These are phyloP conservation scores for Coniochaeta hoffmannii DNA, from an alignment of 2,329 filamentous ascomycete genomes.

Conservation along the genomic window DNA sequence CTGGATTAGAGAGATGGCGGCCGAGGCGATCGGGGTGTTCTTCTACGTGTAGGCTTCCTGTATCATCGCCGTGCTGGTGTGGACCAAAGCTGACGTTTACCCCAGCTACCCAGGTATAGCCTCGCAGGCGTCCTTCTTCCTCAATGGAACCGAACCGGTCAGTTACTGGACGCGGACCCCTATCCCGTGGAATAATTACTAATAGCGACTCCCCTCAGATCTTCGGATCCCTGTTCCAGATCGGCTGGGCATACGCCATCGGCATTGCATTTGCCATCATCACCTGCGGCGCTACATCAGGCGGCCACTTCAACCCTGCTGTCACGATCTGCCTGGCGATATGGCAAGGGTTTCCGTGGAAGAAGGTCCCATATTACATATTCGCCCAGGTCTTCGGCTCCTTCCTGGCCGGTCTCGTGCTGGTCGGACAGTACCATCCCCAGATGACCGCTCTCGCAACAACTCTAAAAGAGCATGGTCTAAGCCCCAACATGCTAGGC, in stretches of 20 bases:
- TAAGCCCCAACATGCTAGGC: background rate
- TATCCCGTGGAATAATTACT: conserved; percentile 18
- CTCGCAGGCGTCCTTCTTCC: conserved; percentile 41
- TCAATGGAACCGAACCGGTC: conserved; percentile 27
- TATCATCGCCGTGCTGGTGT: background rate
- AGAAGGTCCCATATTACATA: conserved; percentile 50
- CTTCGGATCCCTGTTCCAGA: conserved; percentile 43
- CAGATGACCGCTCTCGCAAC: conserved; percentile 23
- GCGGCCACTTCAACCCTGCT: conserved; percentile 48
- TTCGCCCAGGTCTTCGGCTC: conserved; percentile 48
- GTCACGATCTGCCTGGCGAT: conserved; percentile 36
- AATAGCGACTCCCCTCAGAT: conserved; percentile 11
- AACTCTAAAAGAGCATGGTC: background rate
- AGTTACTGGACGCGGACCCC: background rate
- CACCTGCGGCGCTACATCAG: conserved; percentile 43
- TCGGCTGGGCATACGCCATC: conserved; percentile 47
- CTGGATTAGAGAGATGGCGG: conserved; percentile 46
- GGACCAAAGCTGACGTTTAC: background rate
- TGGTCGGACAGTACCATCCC: conserved; percentile 50
- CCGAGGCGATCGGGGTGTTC: conserved; percentile 50
- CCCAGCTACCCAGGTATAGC: conserved; percentile 35
- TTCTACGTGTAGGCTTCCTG: conserved; percentile 45
- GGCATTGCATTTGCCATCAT: conserved; percentile 54
- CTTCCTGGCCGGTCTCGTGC: conserved; percentile 45
- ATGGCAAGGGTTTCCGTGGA: conserved; percentile 53